phyloP scores from a whole-genome alignment of 2,329 filamentous ascomycete genomes.

The Colletotrichum gloeosporioides region DNA sequence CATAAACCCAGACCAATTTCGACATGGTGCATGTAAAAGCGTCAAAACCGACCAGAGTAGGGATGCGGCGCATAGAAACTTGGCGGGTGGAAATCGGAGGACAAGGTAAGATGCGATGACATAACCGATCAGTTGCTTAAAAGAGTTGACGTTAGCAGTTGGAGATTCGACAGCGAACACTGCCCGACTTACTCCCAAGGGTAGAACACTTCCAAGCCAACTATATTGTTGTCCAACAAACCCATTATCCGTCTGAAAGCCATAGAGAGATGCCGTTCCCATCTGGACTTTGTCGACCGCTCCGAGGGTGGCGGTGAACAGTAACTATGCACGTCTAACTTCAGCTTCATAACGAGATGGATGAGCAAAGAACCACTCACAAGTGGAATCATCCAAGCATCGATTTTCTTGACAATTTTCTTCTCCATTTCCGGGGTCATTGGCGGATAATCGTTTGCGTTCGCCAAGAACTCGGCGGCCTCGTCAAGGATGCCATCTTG shows the following conservation, averaged over 20 bases:
- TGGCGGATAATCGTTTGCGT: background rate
- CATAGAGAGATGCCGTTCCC: conserved; percentile 29
- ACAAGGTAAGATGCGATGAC: background rate
- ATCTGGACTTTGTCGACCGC: conserved; percentile 35
- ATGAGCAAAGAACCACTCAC: background rate
- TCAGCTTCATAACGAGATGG: background rate
- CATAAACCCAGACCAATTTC: background rate
- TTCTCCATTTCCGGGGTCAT: background rate
- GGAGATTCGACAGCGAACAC: fast-evolving
- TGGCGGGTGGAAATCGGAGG: background rate
- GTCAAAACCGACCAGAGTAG: background rate
- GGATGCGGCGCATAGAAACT: background rate
- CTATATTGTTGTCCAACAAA: conserved; percentile 9
- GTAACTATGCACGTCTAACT: background rate
- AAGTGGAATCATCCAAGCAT: background rate
- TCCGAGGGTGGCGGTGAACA: conserved; percentile 5
- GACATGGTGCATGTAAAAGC: background rate
- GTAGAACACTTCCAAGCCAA: background rate
- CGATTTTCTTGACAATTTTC: background rate
- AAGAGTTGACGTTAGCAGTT: fast-evolving
- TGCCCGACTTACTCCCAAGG: background rate
- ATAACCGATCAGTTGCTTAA: background rate
- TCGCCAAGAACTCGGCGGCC: background rate
- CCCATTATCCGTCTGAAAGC: conserved; percentile 23
- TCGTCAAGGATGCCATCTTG: background rate